Conservation (phyloP, 2,329 filamentous ascomycete genomes). For the Stagonosporopsis rhizophila region DNA sequence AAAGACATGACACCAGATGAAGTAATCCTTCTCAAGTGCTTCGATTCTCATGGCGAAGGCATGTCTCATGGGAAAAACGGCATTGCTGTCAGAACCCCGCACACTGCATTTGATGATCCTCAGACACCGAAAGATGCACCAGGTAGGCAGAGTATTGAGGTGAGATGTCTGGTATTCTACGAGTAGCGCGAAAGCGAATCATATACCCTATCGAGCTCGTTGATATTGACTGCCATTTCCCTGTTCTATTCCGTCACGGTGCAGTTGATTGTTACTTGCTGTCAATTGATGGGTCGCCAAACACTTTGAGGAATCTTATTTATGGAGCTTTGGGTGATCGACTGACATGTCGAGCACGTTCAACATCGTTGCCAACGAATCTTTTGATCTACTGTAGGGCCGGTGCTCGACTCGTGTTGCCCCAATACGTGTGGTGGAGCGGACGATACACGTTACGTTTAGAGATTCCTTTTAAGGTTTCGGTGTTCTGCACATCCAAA, state of each 20-base stretch:
- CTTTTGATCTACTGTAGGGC: background rate
- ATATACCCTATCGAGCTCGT: background rate
- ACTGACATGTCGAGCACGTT: background rate
- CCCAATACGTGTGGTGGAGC: background rate
- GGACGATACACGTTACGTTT: background rate
- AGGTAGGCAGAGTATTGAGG: slow-evolving; percentile 68
- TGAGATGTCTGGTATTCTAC: slow-evolving; percentile 69
- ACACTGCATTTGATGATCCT: slow-evolving; percentile 69
- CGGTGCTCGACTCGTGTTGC: background rate
- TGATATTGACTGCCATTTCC: background rate
- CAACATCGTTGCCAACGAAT: background rate
- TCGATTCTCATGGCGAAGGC: slow-evolving; percentile 54
- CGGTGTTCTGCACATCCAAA: slow-evolving; percentile 14
- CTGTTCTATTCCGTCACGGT: background rate
- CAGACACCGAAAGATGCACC: slow-evolving; percentile 58
- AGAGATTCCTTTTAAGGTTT: slow-evolving; percentile 8
- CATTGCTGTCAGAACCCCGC: slow-evolving; percentile 61
- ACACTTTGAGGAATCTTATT: no score
- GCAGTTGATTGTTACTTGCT: no score
- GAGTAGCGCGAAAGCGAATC: slow-evolving; percentile 42
- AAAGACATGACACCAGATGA: slow-evolving; percentile 70
- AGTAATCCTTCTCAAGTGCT: slow-evolving; percentile 61
- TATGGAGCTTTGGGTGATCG: no score
- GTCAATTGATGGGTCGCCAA: no score
- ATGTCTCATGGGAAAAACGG: slow-evolving; percentile 50